These are phyloP conservation scores for Schwanniomyces vanrijiae DNA, from an alignment of 805 yeast species.

Conservation along the genomic window DNA sequence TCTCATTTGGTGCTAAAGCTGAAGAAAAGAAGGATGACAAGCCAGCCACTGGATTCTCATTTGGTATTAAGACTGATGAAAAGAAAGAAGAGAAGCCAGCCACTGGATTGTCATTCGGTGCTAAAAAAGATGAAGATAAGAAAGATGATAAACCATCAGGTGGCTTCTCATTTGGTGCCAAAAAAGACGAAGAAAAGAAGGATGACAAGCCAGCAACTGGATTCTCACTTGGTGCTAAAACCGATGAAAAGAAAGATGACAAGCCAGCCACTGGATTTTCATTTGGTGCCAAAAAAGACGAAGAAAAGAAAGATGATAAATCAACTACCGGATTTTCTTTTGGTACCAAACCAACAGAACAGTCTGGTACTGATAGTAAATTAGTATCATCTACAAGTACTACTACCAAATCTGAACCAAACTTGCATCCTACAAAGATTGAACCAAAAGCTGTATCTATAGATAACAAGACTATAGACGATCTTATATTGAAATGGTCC, in stretches of 20 bases:
- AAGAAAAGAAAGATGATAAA: slow-evolving; percentile 21
- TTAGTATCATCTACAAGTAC: slow-evolving; percentile 8
- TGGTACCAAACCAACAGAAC: slow-evolving; percentile 13
- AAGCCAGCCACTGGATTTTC: slow-evolving; percentile 17
- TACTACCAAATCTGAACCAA: slow-evolving; percentile 17
- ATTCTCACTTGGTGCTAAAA: slow-evolving; percentile 16
- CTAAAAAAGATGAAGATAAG: slow-evolving; percentile 19
- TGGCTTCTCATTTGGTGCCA: slow-evolving; percentile 25
- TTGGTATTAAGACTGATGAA: slow-evolving; percentile 19
- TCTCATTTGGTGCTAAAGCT: slow-evolving; percentile 7
- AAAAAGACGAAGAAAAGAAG: slow-evolving; percentile 21
- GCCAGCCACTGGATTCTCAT: slow-evolving; percentile 16
- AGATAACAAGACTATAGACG: slow-evolving; percentile 90
- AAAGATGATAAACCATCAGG: slow-evolving; percentile 17
- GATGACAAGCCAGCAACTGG: slow-evolving; percentile 16
- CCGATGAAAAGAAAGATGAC: slow-evolving; percentile 20
- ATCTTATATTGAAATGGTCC: slow-evolving; percentile 91
- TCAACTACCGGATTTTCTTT: slow-evolving; percentile 22
- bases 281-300: slow-evolving; percentile 17
- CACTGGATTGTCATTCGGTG: slow-evolving; percentile 25
- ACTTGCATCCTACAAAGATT: slow-evolving; percentile 51
- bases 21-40: slow-evolving; percentile 13
- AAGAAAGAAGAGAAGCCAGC: slow-evolving; percentile 18
- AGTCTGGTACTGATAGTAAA: not conserved
- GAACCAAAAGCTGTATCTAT: slow-evolving; percentile 73